phyloP scores from a whole-genome alignment of 2,329 filamentous ascomycete species.

The Westerdykella sp. region DNA sequence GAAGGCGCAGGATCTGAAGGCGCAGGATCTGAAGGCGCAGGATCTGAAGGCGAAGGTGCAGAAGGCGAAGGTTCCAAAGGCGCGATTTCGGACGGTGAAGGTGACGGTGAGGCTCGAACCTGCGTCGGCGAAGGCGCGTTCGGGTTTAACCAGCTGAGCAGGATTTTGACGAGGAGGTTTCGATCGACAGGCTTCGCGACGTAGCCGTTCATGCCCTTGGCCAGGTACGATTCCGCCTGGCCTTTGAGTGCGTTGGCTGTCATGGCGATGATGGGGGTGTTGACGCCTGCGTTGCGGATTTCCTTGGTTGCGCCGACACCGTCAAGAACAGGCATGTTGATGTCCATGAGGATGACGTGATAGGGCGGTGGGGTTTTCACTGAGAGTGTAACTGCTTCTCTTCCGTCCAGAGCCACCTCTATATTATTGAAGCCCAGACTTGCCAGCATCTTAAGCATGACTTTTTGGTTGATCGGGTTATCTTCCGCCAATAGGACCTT shows the following conservation, averaged over 20 bases:
- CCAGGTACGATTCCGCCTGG: constrained; percentile 49
- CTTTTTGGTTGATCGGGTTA: constrained; percentile 44
- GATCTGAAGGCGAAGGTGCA: too few relatives aligned
- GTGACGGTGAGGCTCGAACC: too few relatives aligned
- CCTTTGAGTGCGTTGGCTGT: constrained; percentile 53
- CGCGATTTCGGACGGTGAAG: too few relatives aligned
- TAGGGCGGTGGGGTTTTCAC: constrained; percentile 13
- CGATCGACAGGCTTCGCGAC: constrained; percentile 51
- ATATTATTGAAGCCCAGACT: constrained; percentile 30
- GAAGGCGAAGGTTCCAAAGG: too few relatives aligned
- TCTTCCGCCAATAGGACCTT: constrained; percentile 43
- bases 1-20: too few relatives aligned
- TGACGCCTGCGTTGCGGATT: constrained; percentile 15
- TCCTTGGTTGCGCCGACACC: constrained; percentile 25
- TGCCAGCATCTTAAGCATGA: constrained; percentile 44
- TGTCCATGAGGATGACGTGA: constrained; percentile 31
- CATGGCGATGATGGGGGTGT: constrained; percentile 48
- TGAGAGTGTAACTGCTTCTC: constrained; percentile 36
- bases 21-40: too few relatives aligned
- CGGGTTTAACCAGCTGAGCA: constrained; percentile 26
- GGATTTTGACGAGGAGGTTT: constrained; percentile 41
- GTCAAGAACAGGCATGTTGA: constrained; percentile 33
- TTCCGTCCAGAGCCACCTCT: constrained; percentile 38
- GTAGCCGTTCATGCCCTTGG: constrained; percentile 52
- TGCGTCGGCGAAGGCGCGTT: background rate